Conservation (phyloP, 495 filamentous ascomycete genomes). For the Aspergillus sclerotiicarbonarius region DNA sequence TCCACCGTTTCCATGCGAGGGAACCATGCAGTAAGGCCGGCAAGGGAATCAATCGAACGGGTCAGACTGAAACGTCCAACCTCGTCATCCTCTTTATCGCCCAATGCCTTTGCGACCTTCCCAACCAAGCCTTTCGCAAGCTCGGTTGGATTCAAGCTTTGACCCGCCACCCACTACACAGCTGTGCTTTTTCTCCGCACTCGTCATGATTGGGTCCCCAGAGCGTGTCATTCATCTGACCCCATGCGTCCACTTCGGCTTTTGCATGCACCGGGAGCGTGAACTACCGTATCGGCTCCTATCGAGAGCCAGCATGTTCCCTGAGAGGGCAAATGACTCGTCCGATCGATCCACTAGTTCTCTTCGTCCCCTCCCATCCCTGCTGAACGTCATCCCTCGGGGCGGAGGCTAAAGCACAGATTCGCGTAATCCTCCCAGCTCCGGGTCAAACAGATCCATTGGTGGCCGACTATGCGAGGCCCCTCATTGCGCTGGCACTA, state of each 20-base stretch:
- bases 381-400: slow-evolving; percentile 1
- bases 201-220: slow-evolving; percentile 12
- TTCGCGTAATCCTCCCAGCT: not conserved
- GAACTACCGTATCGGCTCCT: not conserved
- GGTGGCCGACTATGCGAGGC: not conserved
- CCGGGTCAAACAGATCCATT: not conserved
- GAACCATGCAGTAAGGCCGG: not conserved
- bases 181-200: slow-evolving; percentile 7
- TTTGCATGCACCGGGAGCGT: not conserved
- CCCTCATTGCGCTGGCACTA: slow-evolving; percentile 1
- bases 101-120: not conserved
- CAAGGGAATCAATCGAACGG: not conserved
- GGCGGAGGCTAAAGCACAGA: not conserved
- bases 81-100: not conserved
- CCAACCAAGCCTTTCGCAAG: slow-evolving; percentile 2
- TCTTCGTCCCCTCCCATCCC: not conserved
- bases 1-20: not conserved
- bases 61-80: not conserved
- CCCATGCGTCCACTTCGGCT: slow-evolving; percentile 2
- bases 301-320: not conserved
- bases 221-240: slow-evolving; percentile 1
- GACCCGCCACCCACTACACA: slow-evolving; percentile 15
- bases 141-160: slow-evolving; percentile 12
- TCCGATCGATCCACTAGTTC: not conserved
- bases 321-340: not conserved